These are phyloP conservation scores for Fusarium dimerum DNA, from an alignment of 2,329 filamentous ascomycete genomes.

Conservation along the genomic window DNA sequence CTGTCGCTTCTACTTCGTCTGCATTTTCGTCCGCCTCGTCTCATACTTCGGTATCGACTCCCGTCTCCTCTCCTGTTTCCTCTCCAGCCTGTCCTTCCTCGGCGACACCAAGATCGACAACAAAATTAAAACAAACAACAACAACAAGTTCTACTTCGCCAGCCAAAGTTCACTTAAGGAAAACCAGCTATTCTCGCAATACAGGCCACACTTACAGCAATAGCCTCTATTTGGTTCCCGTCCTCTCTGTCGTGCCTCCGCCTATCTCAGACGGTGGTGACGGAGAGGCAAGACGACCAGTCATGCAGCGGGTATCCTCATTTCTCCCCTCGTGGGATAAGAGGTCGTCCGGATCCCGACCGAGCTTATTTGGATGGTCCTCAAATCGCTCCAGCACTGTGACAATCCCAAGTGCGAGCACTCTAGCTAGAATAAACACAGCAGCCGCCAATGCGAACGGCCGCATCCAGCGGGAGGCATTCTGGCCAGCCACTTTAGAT, in stretches of 20 bases:
- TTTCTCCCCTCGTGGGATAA: conserved; percentile 49
- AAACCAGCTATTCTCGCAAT: conserved; percentile 21
- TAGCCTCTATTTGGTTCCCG: conserved; percentile 35
- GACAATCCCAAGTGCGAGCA: conserved; percentile 19
- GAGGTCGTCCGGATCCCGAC: conserved; percentile 37
- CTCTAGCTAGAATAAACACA: conserved; percentile 37
- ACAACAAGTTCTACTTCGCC: conserved; percentile 11
- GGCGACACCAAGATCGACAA: conserved; percentile 21
- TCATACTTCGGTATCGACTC: conserved; percentile 17
- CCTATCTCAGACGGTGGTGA: conserved; percentile 35
- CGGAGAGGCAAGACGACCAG: conserved; percentile 37
- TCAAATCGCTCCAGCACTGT: conserved; percentile 47
- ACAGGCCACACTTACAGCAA: conserved; percentile 16
- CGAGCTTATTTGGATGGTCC: conserved; percentile 46
- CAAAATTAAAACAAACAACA: conserved; percentile 14
- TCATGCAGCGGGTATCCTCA: conserved; percentile 47
- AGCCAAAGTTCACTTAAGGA: conserved; percentile 11
- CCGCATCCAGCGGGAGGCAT: conserved; percentile 60
- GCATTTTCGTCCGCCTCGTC: conserved; percentile 17
- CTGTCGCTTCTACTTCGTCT: conserved; percentile 18
- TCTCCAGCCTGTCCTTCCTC: conserved; percentile 21
- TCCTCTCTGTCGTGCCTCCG: conserved; percentile 36
- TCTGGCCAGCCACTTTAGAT: conserved; percentile 84
- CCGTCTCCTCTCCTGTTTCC: conserved; percentile 16
- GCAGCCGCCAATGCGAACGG: conserved; percentile 34